Conservation (phyloP, 345 rosid genomes). For the Arabidopsis suecica region DNA sequence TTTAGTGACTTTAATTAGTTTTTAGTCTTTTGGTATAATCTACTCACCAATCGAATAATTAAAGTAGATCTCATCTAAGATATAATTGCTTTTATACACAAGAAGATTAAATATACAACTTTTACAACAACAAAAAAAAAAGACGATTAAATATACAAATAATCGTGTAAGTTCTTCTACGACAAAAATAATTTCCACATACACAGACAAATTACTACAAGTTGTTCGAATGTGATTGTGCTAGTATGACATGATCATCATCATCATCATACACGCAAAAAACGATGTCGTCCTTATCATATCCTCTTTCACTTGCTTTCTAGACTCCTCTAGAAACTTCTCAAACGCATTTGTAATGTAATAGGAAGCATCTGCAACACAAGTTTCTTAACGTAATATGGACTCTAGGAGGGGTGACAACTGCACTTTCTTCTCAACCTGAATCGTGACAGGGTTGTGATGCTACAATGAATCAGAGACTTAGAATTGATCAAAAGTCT, state of each 20-base stretch:
- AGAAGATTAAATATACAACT: not conserved
- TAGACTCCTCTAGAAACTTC: conserved; percentile 51
- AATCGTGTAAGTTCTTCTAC: not conserved
- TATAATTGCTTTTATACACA: not conserved
- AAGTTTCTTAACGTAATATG: conserved; percentile 41
- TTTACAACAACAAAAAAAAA: not conserved
- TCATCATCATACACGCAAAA: conserved; percentile 26
- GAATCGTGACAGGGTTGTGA: too few relatives aligned
- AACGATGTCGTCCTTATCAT: conserved; percentile 46
- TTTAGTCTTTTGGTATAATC: conserved; percentile 3
- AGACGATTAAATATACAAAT: not conserved
- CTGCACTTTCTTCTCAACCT: too few relatives aligned
- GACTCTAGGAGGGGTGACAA: too few relatives aligned
- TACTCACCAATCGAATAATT: conserved; percentile 26
- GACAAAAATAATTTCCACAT: not conserved
- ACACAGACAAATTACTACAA: not conserved
- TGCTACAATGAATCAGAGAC: too few relatives aligned
- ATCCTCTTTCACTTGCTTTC: conserved; percentile 54
- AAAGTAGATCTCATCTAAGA: conserved; percentile 15
- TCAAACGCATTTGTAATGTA: conserved; percentile 57
- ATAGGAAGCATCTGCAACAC: conserved; percentile 54
- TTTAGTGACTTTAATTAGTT: not conserved
- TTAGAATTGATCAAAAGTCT: too few relatives aligned
- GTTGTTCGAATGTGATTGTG: conserved; percentile 13
- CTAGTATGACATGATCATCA: conserved; percentile 10